Percentiles rank a stretch among this genome's conserved stretches.
Conservation (phyloP, 208 protist genomes). For the Crithidia bombi region DNA sequence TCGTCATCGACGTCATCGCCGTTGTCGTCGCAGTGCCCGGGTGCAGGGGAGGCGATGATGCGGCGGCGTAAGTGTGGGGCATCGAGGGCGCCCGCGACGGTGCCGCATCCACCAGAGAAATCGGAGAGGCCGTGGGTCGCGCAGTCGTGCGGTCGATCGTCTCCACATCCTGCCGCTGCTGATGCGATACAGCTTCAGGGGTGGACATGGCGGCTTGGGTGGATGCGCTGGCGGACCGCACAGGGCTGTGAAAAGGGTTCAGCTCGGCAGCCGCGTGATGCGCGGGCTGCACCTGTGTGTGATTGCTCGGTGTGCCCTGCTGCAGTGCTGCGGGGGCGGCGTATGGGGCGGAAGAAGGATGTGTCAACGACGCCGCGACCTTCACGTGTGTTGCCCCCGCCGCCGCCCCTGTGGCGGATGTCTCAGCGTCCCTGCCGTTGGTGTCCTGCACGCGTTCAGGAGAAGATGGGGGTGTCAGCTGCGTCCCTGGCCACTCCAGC, state of each 20-base stretch:
- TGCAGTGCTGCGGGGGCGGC: too few relatives aligned
- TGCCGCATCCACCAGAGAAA: neutral
- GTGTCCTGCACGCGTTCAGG: too few relatives aligned
- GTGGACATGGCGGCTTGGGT: neutral
- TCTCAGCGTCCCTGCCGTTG: too few relatives aligned
- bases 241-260: neutral
- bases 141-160: slow-evolving; percentile 28
- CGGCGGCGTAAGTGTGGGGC: neutral
- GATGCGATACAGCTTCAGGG: too few relatives aligned
- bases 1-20: neutral
- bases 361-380: neutral
- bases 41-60: slow-evolving; percentile 1
- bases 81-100: too few relatives aligned
- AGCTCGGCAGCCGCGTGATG: neutral
- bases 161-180: slow-evolving; percentile 26
- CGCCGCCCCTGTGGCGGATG: too few relatives aligned
- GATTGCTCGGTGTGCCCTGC: too few relatives aligned
- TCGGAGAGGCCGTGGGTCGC: neutral
- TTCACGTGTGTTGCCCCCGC: too few relatives aligned
- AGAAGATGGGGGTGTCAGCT: neutral
- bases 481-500: slow-evolving; percentile 20
- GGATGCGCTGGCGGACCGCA: slow-evolving; percentile 1
- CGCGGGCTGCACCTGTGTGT: too few relatives aligned
- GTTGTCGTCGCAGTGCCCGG: neutral
- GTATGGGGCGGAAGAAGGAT: too few relatives aligned